Evolutionary conservation across 116 monocot genomes (phyloP), one percentile per base, ranked within the genome.

Genomic region (Papilionanthe hybrid): DNA sequence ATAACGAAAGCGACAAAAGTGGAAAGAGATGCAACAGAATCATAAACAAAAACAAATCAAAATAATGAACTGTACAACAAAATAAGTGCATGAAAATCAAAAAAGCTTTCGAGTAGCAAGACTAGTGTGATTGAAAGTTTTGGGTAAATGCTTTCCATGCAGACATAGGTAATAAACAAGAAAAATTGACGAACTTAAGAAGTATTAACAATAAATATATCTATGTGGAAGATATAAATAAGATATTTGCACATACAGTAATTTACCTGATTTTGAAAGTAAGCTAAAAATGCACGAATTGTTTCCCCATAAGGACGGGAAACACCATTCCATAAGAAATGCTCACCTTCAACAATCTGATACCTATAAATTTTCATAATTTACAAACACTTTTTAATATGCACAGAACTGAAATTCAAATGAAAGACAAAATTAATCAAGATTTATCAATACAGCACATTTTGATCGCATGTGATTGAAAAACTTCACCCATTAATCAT

Each of bases 261-360:
- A 69, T 68, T 27, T 83, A 98, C 98, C 98, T 98, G 87, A 84
- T 91, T 83, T 85, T 98, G 94, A 82, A 98, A 98, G 83, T 87
- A 98, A 18, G 83, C 90, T 55, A 98, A 79, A 89, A 94, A 98
- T 75, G 91, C 84, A 76, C 91, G 87, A 49, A 98, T 94, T 80
- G 94, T 92, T 85, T 98, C 98, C 42, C 93, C 77, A 72, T 98
- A 94, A 8, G 98, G 91, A 50, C 82, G 83, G 83, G 98, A 98
- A 18, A 98, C 93, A 63, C 93, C 94, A 37, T 85, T 80, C 94
- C 98, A 98, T 25, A 98, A 89, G 85, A 71, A 60, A 80, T 98
- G 94, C 67, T 84, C 82, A 50, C 98, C 98, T 90, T 98, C 94
- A 49, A 94, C 98, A 79, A 98, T 94, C 80, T 84, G 48, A 79